Evolutionary conservation across 2,329 filamentous ascomycete genomes (phyloP).

Genomic region (Penicillium frequentans): DNA sequence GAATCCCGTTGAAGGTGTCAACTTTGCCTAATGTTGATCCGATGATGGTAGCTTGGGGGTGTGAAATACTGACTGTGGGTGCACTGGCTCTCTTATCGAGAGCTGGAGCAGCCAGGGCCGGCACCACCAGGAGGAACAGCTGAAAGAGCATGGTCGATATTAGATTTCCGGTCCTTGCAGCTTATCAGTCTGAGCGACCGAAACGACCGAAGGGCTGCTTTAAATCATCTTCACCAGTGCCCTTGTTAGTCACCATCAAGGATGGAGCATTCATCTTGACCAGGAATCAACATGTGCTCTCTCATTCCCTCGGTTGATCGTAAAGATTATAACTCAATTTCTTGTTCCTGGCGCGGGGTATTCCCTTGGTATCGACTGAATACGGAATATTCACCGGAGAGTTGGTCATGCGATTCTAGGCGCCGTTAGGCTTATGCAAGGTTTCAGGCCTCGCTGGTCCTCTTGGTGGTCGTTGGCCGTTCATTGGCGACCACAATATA

Average conservation of each 20-base stretch:
- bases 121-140: background rate
- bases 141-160: background rate
- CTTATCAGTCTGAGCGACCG: no score
- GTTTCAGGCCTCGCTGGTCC: background rate
- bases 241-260: background rate
- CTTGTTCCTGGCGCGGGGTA: background rate
- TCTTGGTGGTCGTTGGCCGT: background rate
- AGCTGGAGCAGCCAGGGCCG: background rate
- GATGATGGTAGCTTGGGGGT: slow-evolving; percentile 53
- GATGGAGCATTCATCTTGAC: background rate
- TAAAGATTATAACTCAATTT: background rate
- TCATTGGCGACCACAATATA: background rate
- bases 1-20: slow-evolving; percentile 73
- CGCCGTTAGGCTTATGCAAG: background rate
- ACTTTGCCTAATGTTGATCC: slow-evolving; percentile 44
- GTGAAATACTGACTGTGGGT: slow-evolving; percentile 56
- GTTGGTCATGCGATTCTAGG: background rate
- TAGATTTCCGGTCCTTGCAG: no score
- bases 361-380: background rate
- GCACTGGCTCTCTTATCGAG: slow-evolving; percentile 29
- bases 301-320: background rate
- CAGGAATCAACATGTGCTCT: background rate
- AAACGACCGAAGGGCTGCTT: background rate
- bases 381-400: background rate
- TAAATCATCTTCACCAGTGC: background rate